phyloP scores from a whole-genome alignment of 1,139 yeast species.

The Candida buenavistaensis region DNA sequence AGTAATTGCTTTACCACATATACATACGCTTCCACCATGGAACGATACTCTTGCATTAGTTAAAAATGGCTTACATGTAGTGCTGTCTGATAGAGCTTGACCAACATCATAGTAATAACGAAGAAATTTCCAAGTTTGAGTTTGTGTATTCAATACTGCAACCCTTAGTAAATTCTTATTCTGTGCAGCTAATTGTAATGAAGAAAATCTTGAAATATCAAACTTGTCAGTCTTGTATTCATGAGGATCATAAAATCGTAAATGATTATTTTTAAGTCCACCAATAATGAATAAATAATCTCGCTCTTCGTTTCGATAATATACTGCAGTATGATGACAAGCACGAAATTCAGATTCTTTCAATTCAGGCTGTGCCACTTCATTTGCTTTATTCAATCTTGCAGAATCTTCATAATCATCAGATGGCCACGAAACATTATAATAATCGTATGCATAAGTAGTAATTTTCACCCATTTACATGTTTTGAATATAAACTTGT shows the following conservation, averaged over 20 bases:
- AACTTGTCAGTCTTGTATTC: slow-evolving; percentile 35
- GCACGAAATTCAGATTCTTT: slow-evolving; percentile 45
- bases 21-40: slow-evolving; percentile 34
- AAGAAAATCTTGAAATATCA: slow-evolving; percentile 37
- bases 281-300: slow-evolving; percentile 44
- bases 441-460: slow-evolving; percentile 42
- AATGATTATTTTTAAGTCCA: slow-evolving; percentile 39
- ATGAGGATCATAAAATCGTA: slow-evolving; percentile 30
- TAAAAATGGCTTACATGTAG: slow-evolving; percentile 26
- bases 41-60: slow-evolving; percentile 31
- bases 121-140: slow-evolving; percentile 46
- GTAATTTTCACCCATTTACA: slow-evolving; percentile 36
- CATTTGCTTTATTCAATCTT: slow-evolving; percentile 22
- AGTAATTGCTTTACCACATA: slow-evolving; percentile 39
- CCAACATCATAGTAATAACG: slow-evolving; percentile 35
- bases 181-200: slow-evolving; percentile 29
- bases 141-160: slow-evolving; percentile 38
- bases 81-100: slow-evolving; percentile 23
- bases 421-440: slow-evolving; percentile 25
- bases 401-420: slow-evolving; percentile 30
- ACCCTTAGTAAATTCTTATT: slow-evolving; percentile 34
- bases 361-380: slow-evolving; percentile 27
- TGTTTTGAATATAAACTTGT: slow-evolving; percentile 32
- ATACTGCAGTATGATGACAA: slow-evolving; percentile 44
- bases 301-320: slow-evolving; percentile 34